These are phyloP conservation scores for Sclerotinia nivalis DNA, from an alignment of 2,329 filamentous ascomycete genomes.

Conservation along the genomic window DNA sequence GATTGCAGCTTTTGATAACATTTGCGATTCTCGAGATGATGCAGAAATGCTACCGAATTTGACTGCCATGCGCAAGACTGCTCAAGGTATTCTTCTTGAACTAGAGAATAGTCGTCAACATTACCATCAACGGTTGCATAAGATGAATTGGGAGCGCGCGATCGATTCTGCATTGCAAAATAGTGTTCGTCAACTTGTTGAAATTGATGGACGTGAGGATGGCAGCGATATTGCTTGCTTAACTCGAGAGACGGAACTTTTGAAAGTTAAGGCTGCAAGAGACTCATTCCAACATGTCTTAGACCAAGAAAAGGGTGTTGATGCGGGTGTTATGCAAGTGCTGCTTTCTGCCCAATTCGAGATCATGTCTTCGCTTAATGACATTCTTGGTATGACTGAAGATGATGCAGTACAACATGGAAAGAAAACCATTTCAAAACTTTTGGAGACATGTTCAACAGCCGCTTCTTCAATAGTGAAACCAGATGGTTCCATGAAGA, in stretches of 20 bases:
- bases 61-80: slow-evolving; percentile 78
- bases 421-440: slow-evolving; percentile 71
- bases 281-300: slow-evolving; percentile 76
- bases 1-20: slow-evolving; percentile 86
- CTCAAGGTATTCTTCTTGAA: slow-evolving; percentile 83
- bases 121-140: slow-evolving; percentile 79
- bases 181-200: slow-evolving; percentile 74
- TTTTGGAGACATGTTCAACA: slow-evolving; percentile 74
- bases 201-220: slow-evolving; percentile 66
- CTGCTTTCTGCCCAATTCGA: slow-evolving; percentile 91
- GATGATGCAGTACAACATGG: slow-evolving; percentile 80
- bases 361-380: slow-evolving; percentile 78
- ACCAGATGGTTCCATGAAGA: slow-evolving; percentile 69
- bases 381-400: slow-evolving; percentile 80
- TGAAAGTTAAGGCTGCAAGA: slow-evolving; percentile 79
- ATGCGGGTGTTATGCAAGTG: slow-evolving; percentile 76
- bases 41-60: slow-evolving; percentile 71
- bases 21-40: slow-evolving; percentile 71
- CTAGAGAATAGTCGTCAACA: slow-evolving; percentile 88
- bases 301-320: slow-evolving; percentile 80
- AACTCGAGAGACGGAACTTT: slow-evolving; percentile 77
- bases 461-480: slow-evolving; percentile 84
- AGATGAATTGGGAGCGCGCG: slow-evolving; percentile 81
- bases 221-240: slow-evolving; percentile 70
- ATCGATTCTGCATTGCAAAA: slow-evolving; percentile 87